These are phyloP conservation scores for Patellifolia procumbens DNA, from an alignment of 179 eudicot species.

Conservation along the genomic window DNA sequence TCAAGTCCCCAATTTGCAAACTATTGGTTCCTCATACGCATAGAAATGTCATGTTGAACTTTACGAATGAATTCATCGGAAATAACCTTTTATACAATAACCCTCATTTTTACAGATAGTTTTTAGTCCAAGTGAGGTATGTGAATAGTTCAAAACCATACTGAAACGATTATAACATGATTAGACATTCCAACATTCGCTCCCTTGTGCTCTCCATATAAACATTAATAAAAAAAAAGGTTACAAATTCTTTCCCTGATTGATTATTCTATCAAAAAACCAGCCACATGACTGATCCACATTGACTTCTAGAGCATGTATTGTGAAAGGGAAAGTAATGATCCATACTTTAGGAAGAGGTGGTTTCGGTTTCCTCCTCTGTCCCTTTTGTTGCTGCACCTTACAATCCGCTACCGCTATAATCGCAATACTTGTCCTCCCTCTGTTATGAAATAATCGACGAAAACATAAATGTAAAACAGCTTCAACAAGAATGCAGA, in stretches of 20 bases:
- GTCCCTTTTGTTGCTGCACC: slow-evolving; percentile 51
- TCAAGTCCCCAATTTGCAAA: too few species aligned
- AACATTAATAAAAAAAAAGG: background rate
- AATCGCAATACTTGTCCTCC: slow-evolving; percentile 83
- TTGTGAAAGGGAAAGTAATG: background rate
- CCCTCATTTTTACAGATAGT: too few species aligned
- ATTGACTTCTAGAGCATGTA: background rate
- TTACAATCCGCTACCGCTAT: slow-evolving; percentile 42
- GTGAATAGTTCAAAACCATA: too few species aligned
- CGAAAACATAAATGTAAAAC: background rate
- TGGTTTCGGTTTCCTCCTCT: slow-evolving; percentile 66
- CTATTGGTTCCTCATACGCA: too few species aligned
- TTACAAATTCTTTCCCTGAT: background rate
- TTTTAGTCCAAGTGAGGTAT: too few species aligned
- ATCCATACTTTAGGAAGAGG: slow-evolving; percentile 74
- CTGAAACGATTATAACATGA: too few species aligned
- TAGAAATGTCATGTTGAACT: too few species aligned
- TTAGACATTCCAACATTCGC: background rate
- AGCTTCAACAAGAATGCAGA: background rate
- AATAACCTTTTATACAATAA: too few species aligned
- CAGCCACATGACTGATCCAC: background rate
- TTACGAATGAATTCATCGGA: too few species aligned
- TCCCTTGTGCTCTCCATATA: background rate
- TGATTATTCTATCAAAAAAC: background rate
- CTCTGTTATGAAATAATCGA: slow-evolving; percentile 47